Evolutionary conservation across 1,284 basidiomycete species (phyloP).

Genomic region (Taiwanofungus camphoratus): DNA sequence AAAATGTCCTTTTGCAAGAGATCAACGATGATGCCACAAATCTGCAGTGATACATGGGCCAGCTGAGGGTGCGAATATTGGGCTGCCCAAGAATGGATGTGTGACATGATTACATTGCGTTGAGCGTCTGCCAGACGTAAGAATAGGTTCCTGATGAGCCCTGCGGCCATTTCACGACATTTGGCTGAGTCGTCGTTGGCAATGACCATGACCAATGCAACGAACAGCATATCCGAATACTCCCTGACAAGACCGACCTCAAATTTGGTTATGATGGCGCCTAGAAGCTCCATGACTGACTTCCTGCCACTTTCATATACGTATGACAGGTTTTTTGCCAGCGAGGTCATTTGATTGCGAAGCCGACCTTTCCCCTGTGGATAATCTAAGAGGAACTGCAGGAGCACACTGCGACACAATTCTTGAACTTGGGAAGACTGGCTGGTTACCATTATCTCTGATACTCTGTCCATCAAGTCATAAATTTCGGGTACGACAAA

Average conservation of each 20-base stretch:
- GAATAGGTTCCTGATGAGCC: slow-evolving; percentile 77
- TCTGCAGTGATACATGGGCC: slow-evolving; percentile 69
- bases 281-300: slow-evolving; percentile 89
- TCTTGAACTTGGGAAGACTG: slow-evolving; percentile 92
- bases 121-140: slow-evolving; percentile 59
- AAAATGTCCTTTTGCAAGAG: slow-evolving; percentile 45
- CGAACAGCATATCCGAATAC: slow-evolving; percentile 87
- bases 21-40: slow-evolving; percentile 78
- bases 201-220: slow-evolving; percentile 87
- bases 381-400: slow-evolving; percentile 97
- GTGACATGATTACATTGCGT: slow-evolving; percentile 56
- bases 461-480: slow-evolving; percentile 95
- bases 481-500: slow-evolving; percentile 97
- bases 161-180: slow-evolving; percentile 84
- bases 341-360: slow-evolving; percentile 84
- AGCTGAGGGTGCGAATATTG: slow-evolving; percentile 60
- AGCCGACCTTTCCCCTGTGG: slow-evolving; percentile 94
- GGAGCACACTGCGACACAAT: slow-evolving; percentile 80
- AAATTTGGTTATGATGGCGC: slow-evolving; percentile 84
- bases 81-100: slow-evolving; percentile 79
- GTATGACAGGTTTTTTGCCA: slow-evolving; percentile 93
- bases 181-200: slow-evolving; percentile 91
- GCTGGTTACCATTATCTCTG: slow-evolving; percentile 90
- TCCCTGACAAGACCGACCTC: slow-evolving; percentile 71
- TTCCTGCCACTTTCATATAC: slow-evolving; percentile 85